Evolutionary conservation across 2,329 filamentous ascomycete genomes (phyloP), one percentile per base, ranked within the genome.

Genomic region (Cytospora schulzeri): DNA sequence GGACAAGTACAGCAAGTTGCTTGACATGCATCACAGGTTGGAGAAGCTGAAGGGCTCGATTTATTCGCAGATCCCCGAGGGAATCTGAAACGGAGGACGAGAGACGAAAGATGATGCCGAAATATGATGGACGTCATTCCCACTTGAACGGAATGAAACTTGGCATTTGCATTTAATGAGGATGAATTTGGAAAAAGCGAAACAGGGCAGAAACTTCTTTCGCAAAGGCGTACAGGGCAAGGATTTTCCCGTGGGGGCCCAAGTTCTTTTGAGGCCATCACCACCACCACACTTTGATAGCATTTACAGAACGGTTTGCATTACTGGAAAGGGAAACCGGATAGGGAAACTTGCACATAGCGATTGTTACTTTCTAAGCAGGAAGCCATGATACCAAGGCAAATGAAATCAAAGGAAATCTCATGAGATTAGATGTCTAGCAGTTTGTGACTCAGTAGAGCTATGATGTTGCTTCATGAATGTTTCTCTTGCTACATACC

Each of bases 1-100:
- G 64, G 77, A 81, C 19, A 82, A 84, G 71, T 73, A 88, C 59
- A 76, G 76, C 7, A 73, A 82, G 56, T 72, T 89, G 54, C 70
- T 82, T 33, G 79, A 83, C 17, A 84, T 88, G 85, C 81, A 84
- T 63, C 75, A 79, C 31, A 77, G 81, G 38, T 75, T 89, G 56
- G 77, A 81, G 68, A 68, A 69, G n/a, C 81, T 88, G 81, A 89
- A 89, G 78, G 77, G 73, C 68, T 80, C 86, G 64, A 88, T 89
- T 53, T 83, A 86, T 69, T 51, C 62, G 31, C 62, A 67, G 58
- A 64, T 67, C 24, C 62, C 75, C 74, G 68, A 79, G 81, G 63
- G 73, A 78, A 73, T 71, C 76, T 71, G 7, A 55, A 24, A 66
- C 22, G 51, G 35, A 56, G 57, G 38, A 62, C 45, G n/a, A 58